Conservation (phyloP, 495 filamentous ascomycete species). For the Neurospora sp. region DNA sequence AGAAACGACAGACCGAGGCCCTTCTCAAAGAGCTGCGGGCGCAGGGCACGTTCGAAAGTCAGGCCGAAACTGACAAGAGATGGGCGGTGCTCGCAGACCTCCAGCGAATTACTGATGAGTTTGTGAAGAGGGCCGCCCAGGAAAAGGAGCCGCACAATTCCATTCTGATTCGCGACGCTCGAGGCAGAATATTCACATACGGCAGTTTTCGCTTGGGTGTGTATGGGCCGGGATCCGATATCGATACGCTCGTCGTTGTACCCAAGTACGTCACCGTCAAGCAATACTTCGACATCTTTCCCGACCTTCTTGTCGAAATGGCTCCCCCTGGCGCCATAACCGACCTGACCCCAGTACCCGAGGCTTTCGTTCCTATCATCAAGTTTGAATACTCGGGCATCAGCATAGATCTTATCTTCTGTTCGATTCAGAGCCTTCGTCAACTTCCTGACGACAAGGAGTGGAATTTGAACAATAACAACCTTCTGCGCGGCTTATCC, state of each 20-base stretch:
- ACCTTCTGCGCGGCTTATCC: constrained; percentile 73
- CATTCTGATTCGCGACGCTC: constrained; percentile 64
- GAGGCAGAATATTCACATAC: constrained; percentile 87
- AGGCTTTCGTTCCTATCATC: constrained; percentile 91
- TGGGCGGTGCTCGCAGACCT: constrained; percentile 53
- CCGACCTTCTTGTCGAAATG: constrained; percentile 61
- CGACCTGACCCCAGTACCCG: constrained; percentile 75
- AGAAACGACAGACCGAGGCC: constrained; percentile 63
- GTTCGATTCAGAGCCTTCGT: constrained; percentile 55
- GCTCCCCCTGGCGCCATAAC: constrained; percentile 65
- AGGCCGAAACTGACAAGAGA: constrained; percentile 62
- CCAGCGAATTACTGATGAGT: constrained; percentile 69
- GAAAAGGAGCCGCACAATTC: constrained; percentile 65
- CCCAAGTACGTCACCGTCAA: constrained; percentile 77
- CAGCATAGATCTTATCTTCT: constrained; percentile 91
- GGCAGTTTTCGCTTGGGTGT: constrained; percentile 91
- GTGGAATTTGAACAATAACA: constrained; percentile 64
- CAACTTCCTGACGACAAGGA: constrained; percentile 59
- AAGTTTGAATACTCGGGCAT: constrained; percentile 85
- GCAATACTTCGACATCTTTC: constrained; percentile 87
- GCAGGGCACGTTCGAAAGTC: constrained; percentile 84
- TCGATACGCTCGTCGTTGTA: constrained; percentile 86
- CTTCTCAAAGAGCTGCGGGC: constrained; percentile 72
- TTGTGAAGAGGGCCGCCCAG: constrained; percentile 65
- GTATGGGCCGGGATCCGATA: constrained; percentile 92